phyloP scores from a whole-genome alignment of 192 early-diverging fungal species.

The Backusella morwellensis region DNA sequence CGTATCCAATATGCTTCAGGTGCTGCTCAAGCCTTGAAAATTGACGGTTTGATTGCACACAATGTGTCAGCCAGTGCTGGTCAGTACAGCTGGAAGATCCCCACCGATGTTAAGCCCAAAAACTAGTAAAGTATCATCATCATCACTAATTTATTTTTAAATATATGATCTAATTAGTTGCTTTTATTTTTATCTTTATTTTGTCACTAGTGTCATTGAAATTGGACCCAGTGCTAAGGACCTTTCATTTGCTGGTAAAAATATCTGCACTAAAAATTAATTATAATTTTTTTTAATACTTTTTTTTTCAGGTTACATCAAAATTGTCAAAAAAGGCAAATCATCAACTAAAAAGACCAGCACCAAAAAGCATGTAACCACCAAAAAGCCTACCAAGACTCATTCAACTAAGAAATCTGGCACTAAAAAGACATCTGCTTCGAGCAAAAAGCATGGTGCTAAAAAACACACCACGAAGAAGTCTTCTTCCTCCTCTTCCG shows the following conservation, averaged over 20 bases:
- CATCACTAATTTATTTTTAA: neutral
- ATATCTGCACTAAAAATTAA: constrained; percentile 5
- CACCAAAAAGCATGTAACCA: constrained; percentile 2
- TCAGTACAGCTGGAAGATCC: constrained; percentile 6
- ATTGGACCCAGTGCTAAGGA: constrained; percentile 3
- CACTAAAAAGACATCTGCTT: neutral
- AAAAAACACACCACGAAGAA: constrained; percentile 6
- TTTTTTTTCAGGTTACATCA: constrained; percentile 8
- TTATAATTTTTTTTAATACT: neutral
- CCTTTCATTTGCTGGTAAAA: constrained; percentile 16
- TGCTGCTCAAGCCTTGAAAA: neutral
- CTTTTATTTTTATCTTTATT: neutral
- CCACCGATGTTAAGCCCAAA: neutral
- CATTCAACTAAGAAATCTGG: neutral
- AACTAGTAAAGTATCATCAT: constrained; percentile 5
- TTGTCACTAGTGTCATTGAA: constrained; percentile 12
- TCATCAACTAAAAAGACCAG: neutral
- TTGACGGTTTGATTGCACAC: constrained; percentile 8
- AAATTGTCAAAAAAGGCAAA: constrained; percentile 3
- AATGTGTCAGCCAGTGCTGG: neutral
- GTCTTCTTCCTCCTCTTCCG: too few species aligned
- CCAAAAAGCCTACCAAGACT: constrained; percentile 8
- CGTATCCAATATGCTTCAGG: constrained; percentile 3
- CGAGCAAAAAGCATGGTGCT: neutral
- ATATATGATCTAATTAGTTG: neutral